Base-by-base conservation (phyloP, 2,329 filamentous ascomycete genomes). In the Fusarium chaquense region DNA sequence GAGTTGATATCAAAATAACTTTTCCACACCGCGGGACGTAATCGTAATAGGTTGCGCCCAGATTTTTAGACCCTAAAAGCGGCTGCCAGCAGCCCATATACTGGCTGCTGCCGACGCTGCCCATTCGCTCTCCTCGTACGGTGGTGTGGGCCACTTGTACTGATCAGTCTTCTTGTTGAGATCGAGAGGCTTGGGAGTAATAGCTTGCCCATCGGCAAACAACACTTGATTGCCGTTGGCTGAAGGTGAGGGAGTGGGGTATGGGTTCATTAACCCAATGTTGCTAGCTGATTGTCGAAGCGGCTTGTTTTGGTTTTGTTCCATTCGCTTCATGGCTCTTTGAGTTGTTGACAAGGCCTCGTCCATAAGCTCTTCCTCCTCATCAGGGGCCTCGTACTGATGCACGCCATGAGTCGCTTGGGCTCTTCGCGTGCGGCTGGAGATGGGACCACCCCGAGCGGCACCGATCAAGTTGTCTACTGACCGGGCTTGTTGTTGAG, bases 41-140 rank as follows among this genome's bases (percentile, higher is more conserved):
- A 72, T 72, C 66, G 60, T 74, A 65, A 53, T 52, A 52, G 52
- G 60, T 49, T 47, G 54, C 67, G 44, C 35, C 40, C 46, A 53
- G 36, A 40, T 36, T 46, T 69, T 58, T 65, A 63, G 22, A 35
- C 54, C 49, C 79, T 81, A 90, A 74, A 90, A 87, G 71, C 87
- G 85, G 78, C 86, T 90, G 69, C 91, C 88, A 33, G 90, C 89
- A 55, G 91, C 90, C 83, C 92, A 91, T 71, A 94, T 94, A 80
- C 91, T 94, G 8, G 93, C 91, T 13, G 93, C 89, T 32, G 93
- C 92, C 43, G 92, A 91, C 11, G 91, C 89, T 20, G 91, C 93
- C 95, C 94, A 98, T 78, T 97, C 94, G 68, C 90, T 90, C 74
- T 97, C 94, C 76, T 97, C 94, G 73, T 98, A 97, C 5, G 96